Evolutionary conservation across 192 early-diverging fungal genomes (phyloP).

Genomic region (Pilobolus umbonatus): DNA sequence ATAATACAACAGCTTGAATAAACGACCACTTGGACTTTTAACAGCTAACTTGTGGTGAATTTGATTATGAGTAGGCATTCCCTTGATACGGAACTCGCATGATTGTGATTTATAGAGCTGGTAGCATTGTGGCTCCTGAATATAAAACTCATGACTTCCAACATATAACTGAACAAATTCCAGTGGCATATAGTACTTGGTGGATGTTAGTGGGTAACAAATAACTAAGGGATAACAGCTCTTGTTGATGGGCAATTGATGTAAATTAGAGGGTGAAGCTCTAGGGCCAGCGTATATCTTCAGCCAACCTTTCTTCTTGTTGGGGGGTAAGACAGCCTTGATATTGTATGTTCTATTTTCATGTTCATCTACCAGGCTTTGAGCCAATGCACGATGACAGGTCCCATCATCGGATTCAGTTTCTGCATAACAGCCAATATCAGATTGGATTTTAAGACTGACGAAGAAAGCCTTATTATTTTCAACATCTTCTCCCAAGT

Average conservation of each 20-base stretch:
- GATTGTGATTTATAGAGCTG: conserved; percentile 40
- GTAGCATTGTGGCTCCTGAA: conserved; percentile 45
- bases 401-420: conserved; percentile 6
- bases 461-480: conserved; percentile 11
- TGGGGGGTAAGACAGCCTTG: conserved; percentile 43
- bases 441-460: neutral
- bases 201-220: neutral
- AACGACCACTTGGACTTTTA: conserved; percentile 30
- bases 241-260: neutral
- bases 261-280: neutral
- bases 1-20: conserved; percentile 26
- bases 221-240: conserved; percentile 34
- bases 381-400: conserved; percentile 22
- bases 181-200: conserved; percentile 24
- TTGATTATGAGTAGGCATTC: conserved; percentile 2
- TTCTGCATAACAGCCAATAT: conserved; percentile 8
- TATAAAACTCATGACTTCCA: conserved; percentile 42
- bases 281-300: conserved; percentile 41
- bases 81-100: conserved; percentile 39
- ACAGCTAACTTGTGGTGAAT: conserved; percentile 32
- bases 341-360: conserved; percentile 39
- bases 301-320: conserved; percentile 33
- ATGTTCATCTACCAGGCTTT: conserved; percentile 17
- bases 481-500: neutral
- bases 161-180: conserved; percentile 40